Conservation (phyloP, 345 rosid species). For the Cardiospermum halicacabum region DNA sequence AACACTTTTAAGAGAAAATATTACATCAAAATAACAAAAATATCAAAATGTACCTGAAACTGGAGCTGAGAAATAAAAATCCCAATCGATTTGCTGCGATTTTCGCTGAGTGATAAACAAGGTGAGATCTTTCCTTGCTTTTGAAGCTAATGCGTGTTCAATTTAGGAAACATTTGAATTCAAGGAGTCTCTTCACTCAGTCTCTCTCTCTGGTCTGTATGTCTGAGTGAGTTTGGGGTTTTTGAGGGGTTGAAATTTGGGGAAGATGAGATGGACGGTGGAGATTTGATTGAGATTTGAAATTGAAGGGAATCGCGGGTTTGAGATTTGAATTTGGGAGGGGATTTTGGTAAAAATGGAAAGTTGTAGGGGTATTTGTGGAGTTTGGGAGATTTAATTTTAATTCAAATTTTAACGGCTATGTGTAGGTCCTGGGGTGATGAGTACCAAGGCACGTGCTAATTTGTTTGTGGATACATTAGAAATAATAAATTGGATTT, state of each 20-base stretch:
- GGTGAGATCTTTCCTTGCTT: neutral
- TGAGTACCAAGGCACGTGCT: neutral
- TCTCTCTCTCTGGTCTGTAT: slow-evolving; percentile 8
- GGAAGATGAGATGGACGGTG: slow-evolving; percentile 33
- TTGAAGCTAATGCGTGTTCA: neutral
- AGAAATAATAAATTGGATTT: too few relatives aligned
- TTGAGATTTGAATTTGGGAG: slow-evolving; percentile 42
- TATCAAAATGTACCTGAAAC: slow-evolving; percentile 32
- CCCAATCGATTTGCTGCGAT: slow-evolving; percentile 29
- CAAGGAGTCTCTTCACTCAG: slow-evolving; percentile 9
- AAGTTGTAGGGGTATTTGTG: neutral
- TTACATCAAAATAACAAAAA: slow-evolving; percentile 2
- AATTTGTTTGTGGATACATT: too few relatives aligned
- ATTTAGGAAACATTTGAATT: neutral
- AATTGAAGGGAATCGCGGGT: slow-evolving; percentile 28
- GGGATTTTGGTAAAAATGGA: slow-evolving; percentile 15
- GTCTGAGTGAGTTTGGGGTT: neutral
- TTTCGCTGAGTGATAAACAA: too few relatives aligned
- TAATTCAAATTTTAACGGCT: slow-evolving; percentile 26
- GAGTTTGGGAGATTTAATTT: neutral
- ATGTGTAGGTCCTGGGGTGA: neutral
- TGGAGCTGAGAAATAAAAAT: slow-evolving; percentile 35
- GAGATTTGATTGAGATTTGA: slow-evolving; percentile 27
- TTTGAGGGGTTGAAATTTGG: neutral
- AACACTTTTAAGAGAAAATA: neutral